phyloP scores from a whole-genome alignment of 2,329 filamentous ascomycete species.

The Leptosphaerulina australis region DNA sequence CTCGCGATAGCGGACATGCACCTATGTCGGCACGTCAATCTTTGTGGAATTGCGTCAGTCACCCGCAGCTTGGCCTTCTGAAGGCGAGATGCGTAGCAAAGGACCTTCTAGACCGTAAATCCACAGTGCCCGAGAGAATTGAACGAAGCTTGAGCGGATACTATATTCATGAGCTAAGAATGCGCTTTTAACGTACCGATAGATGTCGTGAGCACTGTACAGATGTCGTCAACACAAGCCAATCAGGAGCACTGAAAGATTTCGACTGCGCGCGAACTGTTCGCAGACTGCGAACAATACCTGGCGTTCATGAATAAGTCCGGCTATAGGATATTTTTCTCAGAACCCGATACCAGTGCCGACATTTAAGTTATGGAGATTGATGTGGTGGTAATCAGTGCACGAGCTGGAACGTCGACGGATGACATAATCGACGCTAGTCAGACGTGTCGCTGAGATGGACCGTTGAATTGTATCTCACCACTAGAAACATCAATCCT shows the following conservation, averaged over 20 bases:
- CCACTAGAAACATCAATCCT: neutral
- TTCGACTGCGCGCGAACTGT: neutral
- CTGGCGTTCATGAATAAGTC: neutral
- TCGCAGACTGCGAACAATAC: neutral
- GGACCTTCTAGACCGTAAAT: neutral
- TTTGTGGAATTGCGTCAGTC: slow-evolving; percentile 25
- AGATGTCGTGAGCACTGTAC: slow-evolving; percentile 10
- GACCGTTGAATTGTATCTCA: no score
- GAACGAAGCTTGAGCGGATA: neutral
- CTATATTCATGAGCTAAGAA: neutral
- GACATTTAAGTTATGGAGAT: no score
- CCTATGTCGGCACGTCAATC: slow-evolving; percentile 29
- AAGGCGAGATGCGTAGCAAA: neutral
- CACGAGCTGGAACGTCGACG: neutral
- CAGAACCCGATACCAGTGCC: neutral
- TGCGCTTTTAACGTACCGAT: neutral
- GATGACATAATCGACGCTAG: neutral
- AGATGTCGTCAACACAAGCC: slow-evolving; percentile 14
- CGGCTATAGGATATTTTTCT: neutral
- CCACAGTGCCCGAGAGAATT: neutral
- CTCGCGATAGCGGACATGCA: slow-evolving; percentile 14
- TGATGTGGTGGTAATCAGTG: neutral
- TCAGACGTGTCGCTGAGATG: neutral
- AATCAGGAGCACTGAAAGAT: neutral
- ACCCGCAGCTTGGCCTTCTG: slow-evolving; percentile 18